Evolutionary conservation across 192 early-diverging fungal species (phyloP), one percentile per base, ranked within the genome.

Genomic region (Lunasporangiospora selenospora): DNA sequence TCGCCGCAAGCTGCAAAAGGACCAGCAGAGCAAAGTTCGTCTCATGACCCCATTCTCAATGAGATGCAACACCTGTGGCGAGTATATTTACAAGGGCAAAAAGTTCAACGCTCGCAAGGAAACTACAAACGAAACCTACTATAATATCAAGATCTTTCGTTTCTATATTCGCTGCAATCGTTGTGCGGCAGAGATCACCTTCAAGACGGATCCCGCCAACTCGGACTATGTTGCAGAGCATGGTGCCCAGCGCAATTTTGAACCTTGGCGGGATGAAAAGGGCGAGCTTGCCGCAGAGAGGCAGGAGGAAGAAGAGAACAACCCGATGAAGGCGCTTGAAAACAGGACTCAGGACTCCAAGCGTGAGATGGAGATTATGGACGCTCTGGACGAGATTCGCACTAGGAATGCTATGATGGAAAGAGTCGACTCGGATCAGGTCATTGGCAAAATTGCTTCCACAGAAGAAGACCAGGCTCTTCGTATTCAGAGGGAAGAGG

Each of bases 101-200:
- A 99, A 99, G 58, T 98, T 99, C 82, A 98, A 99, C 71, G 96
- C 95, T 26, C 82, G 93, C 39, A 99, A 99, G 69, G 97, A 99
- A 65, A 83, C 88, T 1, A 89, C 89, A 4, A 77, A 88, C 39
- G 88, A 89, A 67, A 83, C 75, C n/a, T 94, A 92, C 67, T 81
- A 87, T 30, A 71, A 42, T 31, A 93, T 94, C 62, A 85, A 88
- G 55, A 85, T 92, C 44, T 92, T 81, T 64, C 87, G 92, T 3
- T 94, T 94, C 64, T 88, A 88, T 56, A 86, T 86, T 58, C 82
- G 93, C 37, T 99, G 98, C 58, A 95, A 96, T 18, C 82, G 88
- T n/a, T 99, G 97, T 73, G 87, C 92, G 1, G 92, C 92, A 0
- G 97, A 98, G 80, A 97, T 99, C 51, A 98, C 96, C 2, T 99